These are phyloP conservation scores for Penicillium diatomitis DNA, from an alignment of 495 filamentous ascomycete species.

Conservation along the genomic window DNA sequence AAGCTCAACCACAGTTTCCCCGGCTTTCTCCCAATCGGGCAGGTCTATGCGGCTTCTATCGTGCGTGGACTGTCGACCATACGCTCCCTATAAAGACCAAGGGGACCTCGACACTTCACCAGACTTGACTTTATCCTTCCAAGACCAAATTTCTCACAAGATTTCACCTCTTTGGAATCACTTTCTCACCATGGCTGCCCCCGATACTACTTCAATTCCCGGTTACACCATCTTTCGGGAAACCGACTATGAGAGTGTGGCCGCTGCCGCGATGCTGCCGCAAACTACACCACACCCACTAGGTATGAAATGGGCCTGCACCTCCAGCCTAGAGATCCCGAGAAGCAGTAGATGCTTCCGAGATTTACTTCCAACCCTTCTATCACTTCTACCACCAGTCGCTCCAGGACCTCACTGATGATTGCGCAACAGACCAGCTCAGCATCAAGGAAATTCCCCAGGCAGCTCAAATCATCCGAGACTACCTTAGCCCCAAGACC, in stretches of 20 bases:
- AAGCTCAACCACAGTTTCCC: too few species aligned
- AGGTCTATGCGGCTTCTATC: slow-evolving; percentile 19
- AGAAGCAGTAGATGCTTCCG: too few species aligned
- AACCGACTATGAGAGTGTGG: slow-evolving; percentile 26
- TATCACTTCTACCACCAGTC: too few species aligned
- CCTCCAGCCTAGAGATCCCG: too few species aligned
- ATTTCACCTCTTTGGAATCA: slow-evolving; percentile 1
- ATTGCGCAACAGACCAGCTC: slow-evolving; percentile 18
- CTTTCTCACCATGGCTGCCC: slow-evolving; percentile 19
- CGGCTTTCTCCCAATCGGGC: slow-evolving; percentile 7
- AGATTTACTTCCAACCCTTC: too few species aligned
- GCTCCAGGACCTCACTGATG: too few species aligned
- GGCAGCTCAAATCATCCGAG: slow-evolving; percentile 23
- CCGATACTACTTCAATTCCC: slow-evolving; percentile 28
- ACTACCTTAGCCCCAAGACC: slow-evolving; percentile 20
- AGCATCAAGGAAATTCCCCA: slow-evolving; percentile 25
- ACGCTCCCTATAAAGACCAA: slow-evolving; percentile 12
- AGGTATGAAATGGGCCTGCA: slow-evolving; percentile 8
- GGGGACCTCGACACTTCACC: too few species aligned
- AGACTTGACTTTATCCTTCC: too few species aligned
- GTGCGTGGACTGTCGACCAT: slow-evolving; percentile 6
- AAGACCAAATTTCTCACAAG: not conserved
- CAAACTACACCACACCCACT: slow-evolving; percentile 22
- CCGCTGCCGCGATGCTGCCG: slow-evolving; percentile 23
- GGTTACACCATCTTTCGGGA: slow-evolving; percentile 30